Base-by-base conservation (phyloP, 371 early-diverging fungal species). In the Aphelidium insulamus region DNA sequence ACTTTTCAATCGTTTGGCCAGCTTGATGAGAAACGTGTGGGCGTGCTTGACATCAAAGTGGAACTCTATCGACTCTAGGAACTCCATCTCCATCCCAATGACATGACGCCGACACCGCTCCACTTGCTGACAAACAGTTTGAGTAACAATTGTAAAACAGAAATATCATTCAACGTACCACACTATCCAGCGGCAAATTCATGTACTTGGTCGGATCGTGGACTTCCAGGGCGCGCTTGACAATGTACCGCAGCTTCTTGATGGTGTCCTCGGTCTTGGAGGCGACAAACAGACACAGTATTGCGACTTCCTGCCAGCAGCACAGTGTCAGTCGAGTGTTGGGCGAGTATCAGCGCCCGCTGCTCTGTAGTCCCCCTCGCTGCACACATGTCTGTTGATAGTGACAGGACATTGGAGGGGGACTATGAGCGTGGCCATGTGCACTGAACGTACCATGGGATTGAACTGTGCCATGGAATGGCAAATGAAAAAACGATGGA, bases 211-310 rank as follows among this genome's bases (percentile, higher is more conserved):
- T 43, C 44, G 69, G 67, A 32, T 69, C 54, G 34, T 55, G 47
- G 9, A 63, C 59, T 29, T 54, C 49, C 25, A 68, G 66, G 0
- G 67, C 66, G 25, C 62, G 69, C 3, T 67, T 59, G 42, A 69
- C 50, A 12, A 78, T 70, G 37, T 78, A 77, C 42, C 68, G 69
- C 21, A 75, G 54, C 32, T 66, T 69, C 34, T 78, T 78, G 39
- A 68, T 57, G 0, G 75, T 76, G 32, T 78, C 79, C 34, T 78
- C 75, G 34, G 75, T 68, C 35, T 78, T 78, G 18, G 64, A 67
- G 2, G 74, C 72, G 1, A 75, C 77, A 45, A 73, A 72, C 9
- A 78, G 39, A 33, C 73, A 73, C 9, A 75, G 64, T 21, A 68
- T 49, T 26, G 50, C 59, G 23, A 62, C 55, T 42, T 60, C 69